These are phyloP conservation scores for Tricholoma matsutake DNA, from an alignment of 768 basidiomycete species.

Conservation along the genomic window DNA sequence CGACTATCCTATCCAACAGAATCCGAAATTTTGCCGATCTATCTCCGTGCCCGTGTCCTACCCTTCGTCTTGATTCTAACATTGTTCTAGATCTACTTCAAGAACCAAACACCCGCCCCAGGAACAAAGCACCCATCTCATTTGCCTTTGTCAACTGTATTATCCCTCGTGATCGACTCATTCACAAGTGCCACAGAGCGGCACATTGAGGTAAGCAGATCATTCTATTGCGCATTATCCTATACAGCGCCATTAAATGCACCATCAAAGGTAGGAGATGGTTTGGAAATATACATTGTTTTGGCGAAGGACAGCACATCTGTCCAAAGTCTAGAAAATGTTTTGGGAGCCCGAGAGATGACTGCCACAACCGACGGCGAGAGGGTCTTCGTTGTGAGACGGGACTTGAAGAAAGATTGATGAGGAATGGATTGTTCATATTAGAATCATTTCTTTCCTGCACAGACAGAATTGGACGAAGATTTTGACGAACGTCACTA, in stretches of 20 bases:
- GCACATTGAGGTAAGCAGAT: slow-evolving; percentile 81
- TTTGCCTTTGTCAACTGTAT: slow-evolving; percentile 75
- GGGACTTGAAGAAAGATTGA: slow-evolving; percentile 84
- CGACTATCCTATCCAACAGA: slow-evolving; percentile 6
- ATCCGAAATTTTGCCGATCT: slow-evolving; percentile 50
- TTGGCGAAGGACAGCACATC: slow-evolving; percentile 62
- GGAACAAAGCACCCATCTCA: slow-evolving; percentile 76
- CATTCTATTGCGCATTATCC: slow-evolving; percentile 10
- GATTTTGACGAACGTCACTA: too few species aligned
- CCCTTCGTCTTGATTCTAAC: slow-evolving; percentile 21
- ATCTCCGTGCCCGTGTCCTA: slow-evolving; percentile 29
- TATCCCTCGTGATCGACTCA: slow-evolving; percentile 89
- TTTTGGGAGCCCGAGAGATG: slow-evolving; percentile 62
- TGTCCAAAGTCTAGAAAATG: slow-evolving; percentile 52
- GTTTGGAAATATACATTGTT: slow-evolving; percentile 88
- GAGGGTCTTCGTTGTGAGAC: slow-evolving; percentile 70
- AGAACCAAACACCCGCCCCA: slow-evolving; percentile 81
- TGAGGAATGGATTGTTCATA: background rate
- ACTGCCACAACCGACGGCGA: slow-evolving; percentile 61
- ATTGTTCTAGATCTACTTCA: slow-evolving; percentile 85
- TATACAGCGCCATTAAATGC: slow-evolving; percentile 10
- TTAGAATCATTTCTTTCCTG: background rate
- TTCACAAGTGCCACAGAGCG: slow-evolving; percentile 98
- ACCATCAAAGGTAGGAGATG: slow-evolving; percentile 79
- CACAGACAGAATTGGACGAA: too few species aligned